Evolutionary conservation across 177 flowering plant genomes (phyloP), one percentile per base, ranked within the genome.

Genomic region (Vitis hybrid): DNA sequence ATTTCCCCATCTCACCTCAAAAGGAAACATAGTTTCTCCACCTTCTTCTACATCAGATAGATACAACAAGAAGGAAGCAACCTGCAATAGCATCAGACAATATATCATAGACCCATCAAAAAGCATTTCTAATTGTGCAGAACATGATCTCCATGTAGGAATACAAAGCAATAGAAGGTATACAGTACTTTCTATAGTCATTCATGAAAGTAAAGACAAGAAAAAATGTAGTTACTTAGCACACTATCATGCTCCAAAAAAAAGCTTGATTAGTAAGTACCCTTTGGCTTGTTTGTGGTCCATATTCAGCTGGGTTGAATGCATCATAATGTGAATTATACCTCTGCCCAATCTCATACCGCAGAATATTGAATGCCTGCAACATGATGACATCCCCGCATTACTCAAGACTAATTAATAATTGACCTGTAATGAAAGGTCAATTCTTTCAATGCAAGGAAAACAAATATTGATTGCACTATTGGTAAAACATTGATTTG

Each of bases 1-100:
- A 39, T 13, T 13, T 64, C 33, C 11, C 31, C n/a, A 67, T 48
- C 74, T 58, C 75, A 91, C 98, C 89, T 93, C 98, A 60, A 74
- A 93, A 50, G 98, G 98, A 49, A 93, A 93, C 94, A 91, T 87
- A 56, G 98, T 93, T 80, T 93, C 98, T 62, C 98, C 98, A 61
- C 98, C 98, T 77, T 89, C 94, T 75, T 90, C 92, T 21, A 93
- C 98, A 75, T 87, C 88, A 67, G 97, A 85, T 65, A 93, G 80
- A 77, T 93, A 93, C 74, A 93, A 76, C 77, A 93, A 81, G 80
- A 93, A 93, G 11, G 98, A 91, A 77, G 98, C 97, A 65, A 93
- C 52, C 97, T 93, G 87, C 76, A 72, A n/a, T 49, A 70, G 49
- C 45, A 39, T 7, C 45, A 39, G 45, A 39, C 45, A 1, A 39